Base-by-base conservation (phyloP, 2,329 filamentous ascomycete species). In the Penicillium rolfsii region DNA sequence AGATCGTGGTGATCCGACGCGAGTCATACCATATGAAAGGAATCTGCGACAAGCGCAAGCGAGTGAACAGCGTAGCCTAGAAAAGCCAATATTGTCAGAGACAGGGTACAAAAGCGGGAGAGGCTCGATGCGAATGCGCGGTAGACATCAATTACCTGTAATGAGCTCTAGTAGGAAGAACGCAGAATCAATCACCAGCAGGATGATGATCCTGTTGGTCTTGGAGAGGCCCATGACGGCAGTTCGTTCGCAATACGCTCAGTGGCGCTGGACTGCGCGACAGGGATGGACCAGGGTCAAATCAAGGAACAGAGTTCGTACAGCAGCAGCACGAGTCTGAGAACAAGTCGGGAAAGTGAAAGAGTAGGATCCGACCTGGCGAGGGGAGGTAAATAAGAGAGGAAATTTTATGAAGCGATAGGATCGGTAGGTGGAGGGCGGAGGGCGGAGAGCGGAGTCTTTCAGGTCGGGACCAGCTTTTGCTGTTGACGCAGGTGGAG, bases 161-260 rank as follows among this genome's bases (percentile, higher is more conserved):
- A 90, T 87, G 63, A 99, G 80, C 79, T 99, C 95, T 60, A 98
- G 81, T 52, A 97, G 79, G 80, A 99, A 97, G 82, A 99, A 99
- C 43, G 85, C 84, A 55, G 88, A 84, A 79, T 98, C 94, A 73
- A 99, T 96, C 65, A 82, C 89, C 76, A 99, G 87, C 84, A 99
- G 91, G 76, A 97, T 89, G 79, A 91, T 86, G 76, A 99, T 98
- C 77, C 94, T 89, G 71, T 89, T 91, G 68, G 90, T 91, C 79
- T 99, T 99, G 73, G 93, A 96, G 84, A 94, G 90, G 66, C 85
- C 90, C 92, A 96, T 96, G 52, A 43, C 69, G 57, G 61, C 54
- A 35, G 55, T 49, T 22, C 22, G 53, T 53, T 60, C 64, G 65
- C 59, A 67, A 64, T 62, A 68, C 71, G 70, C 67, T 67, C 58